These are phyloP conservation scores for Pythium angustatum DNA, from an alignment of 352 stramenopile genomes.

Conservation along the genomic window DNA sequence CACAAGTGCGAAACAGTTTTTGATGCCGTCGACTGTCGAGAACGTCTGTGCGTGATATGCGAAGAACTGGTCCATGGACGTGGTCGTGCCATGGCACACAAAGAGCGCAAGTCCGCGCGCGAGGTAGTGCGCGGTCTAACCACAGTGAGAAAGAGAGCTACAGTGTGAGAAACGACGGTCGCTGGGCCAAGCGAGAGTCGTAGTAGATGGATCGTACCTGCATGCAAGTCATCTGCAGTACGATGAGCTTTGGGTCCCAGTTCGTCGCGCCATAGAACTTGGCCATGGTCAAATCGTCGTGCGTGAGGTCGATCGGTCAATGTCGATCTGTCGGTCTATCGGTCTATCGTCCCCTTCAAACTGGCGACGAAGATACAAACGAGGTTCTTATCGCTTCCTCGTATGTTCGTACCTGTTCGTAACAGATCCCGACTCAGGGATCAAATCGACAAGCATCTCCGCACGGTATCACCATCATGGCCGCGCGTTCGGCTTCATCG, in stretches of 20 bases:
- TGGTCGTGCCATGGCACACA: conserved; percentile 68
- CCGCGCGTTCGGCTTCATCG: not conserved
- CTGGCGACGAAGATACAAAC: not conserved
- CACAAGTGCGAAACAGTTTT: conserved; percentile 79
- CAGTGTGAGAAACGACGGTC: not conserved
- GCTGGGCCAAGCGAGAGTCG: not conserved
- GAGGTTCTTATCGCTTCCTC: no score
- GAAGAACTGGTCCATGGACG: conserved; percentile 85
- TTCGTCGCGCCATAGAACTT: conserved; percentile 81
- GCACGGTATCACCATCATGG: not conserved
- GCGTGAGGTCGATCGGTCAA: no score
- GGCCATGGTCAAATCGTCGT: conserved; percentile 69
- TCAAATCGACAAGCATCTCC: not conserved
- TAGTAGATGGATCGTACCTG: conserved; percentile 47
- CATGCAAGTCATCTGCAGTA: conserved; percentile 86
- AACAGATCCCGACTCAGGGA: not conserved
- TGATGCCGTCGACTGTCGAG: conserved; percentile 71
- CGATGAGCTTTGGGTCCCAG: conserved; percentile 88
- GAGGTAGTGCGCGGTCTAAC: conserved; percentile 81
- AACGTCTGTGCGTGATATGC: conserved; percentile 80
- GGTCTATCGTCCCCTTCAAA: not conserved
- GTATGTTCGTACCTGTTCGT: not conserved
- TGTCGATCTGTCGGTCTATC: not conserved
- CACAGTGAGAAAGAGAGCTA: not conserved
- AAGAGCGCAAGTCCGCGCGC: conserved; percentile 66